These are phyloP conservation scores for Ogataea polymorpha DNA, from an alignment of 805 yeast genomes.

Conservation along the genomic window DNA sequence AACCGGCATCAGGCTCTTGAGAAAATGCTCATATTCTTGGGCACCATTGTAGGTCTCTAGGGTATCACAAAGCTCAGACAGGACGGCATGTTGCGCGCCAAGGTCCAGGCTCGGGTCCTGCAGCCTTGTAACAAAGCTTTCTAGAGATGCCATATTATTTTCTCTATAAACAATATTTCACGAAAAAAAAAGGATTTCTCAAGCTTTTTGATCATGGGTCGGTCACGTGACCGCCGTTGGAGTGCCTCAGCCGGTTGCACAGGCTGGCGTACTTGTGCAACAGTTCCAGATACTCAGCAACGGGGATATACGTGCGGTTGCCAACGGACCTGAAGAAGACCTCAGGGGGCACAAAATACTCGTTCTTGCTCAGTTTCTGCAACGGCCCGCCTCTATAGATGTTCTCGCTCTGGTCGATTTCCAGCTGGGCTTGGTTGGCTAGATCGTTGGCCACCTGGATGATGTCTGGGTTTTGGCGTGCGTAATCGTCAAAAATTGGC, in stretches of 20 bases:
- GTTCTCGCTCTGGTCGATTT: constrained; percentile 16
- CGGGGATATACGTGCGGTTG: constrained; percentile 13
- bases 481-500: constrained; percentile 13
- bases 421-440: constrained; percentile 10
- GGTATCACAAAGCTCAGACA: constrained; percentile 82
- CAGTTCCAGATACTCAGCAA: constrained; percentile 17
- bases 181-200: constrained; percentile 9
- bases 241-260: constrained; percentile 6
- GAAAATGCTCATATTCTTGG: constrained; percentile 75
- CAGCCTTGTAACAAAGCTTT: constrained; percentile 59
- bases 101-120: constrained; percentile 53
- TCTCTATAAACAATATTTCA: constrained; percentile 8
- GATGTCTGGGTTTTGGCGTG: constrained; percentile 12
- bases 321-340: constrained; percentile 15
- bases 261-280: constrained; percentile 14
- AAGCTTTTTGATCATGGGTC: constrained; percentile 20
- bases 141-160: constrained; percentile 48
- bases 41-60: constrained; percentile 80
- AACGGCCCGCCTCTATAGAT: constrained; percentile 13
- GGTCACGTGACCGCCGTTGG: constrained; percentile 29
- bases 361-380: constrained; percentile 8
- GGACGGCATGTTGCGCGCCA: constrained; percentile 59
- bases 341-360: constrained; percentile 18
- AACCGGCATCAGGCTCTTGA: constrained; percentile 66
- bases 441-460: constrained; percentile 13